phyloP scores from a whole-genome alignment of 768 basidiomycete species.

The Xanthoconium stramineum region DNA sequence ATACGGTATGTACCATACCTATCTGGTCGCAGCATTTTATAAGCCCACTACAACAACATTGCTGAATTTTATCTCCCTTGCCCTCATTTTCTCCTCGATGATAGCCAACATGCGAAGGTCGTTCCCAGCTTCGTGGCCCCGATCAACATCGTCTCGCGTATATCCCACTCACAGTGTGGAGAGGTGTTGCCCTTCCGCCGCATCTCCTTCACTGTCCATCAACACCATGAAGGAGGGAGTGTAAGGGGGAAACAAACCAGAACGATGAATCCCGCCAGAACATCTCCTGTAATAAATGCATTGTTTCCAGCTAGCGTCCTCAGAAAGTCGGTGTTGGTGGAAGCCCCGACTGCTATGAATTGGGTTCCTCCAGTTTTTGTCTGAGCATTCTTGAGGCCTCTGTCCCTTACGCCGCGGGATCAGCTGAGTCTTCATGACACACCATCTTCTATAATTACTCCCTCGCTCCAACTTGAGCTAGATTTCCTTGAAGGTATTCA shows the following conservation, averaged over 20 bases:
- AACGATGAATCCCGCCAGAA: slow-evolving; percentile 92
- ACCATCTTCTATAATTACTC: slow-evolving; percentile 33
- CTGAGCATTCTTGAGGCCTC: slow-evolving; percentile 81
- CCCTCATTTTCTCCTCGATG: not conserved
- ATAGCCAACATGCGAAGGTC: not conserved
- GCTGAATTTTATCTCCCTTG: not conserved
- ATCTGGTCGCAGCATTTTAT: too few relatives aligned
- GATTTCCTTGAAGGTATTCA: slow-evolving; percentile 78
- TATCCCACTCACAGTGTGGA: too few relatives aligned
- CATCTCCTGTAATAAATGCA: slow-evolving; percentile 72
- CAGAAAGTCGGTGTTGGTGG: slow-evolving; percentile 90
- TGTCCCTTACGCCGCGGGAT: slow-evolving; percentile 42
- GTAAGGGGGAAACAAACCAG: slow-evolving; percentile 77
- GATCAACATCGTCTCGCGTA: too few relatives aligned
- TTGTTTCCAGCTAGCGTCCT: slow-evolving; percentile 70
- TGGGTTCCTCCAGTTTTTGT: slow-evolving; percentile 81
- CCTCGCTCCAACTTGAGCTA: slow-evolving; percentile 82
- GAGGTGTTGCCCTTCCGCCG: slow-evolving; percentile 2
- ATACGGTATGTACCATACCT: not conserved
- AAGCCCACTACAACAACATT: not conserved
- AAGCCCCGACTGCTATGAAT: slow-evolving; percentile 86
- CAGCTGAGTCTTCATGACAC: slow-evolving; percentile 20
- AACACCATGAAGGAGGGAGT: slow-evolving; percentile 73
- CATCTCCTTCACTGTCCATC: slow-evolving; percentile 58
- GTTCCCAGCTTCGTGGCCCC: not conserved